Percentiles rank a stretch among this genome's conserved stretches.
Conservation (phyloP, 2,329 filamentous ascomycete genomes). For the Talaromyces sp. region DNA sequence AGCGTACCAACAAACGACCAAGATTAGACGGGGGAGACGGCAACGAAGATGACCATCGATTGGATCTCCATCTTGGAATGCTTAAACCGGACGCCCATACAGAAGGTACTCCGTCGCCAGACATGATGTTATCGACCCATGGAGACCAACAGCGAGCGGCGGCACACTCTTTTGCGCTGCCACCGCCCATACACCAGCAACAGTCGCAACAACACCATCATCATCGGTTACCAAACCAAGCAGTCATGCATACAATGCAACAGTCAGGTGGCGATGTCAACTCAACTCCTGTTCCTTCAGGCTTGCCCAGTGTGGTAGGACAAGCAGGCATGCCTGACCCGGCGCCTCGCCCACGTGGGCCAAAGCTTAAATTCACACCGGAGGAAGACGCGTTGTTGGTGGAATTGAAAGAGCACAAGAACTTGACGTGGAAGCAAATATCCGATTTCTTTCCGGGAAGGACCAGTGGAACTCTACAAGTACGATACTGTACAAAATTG, state of each 20-base stretch:
- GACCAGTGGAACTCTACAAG: constrained; percentile 86
- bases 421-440: constrained; percentile 95
- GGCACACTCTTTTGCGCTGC: constrained; percentile 32
- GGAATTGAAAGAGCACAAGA: constrained; percentile 91
- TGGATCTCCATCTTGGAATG: constrained; percentile 35
- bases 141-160: constrained; percentile 32
- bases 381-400: constrained; percentile 87
- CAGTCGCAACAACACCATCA: constrained; percentile 68
- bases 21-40: constrained; percentile 34
- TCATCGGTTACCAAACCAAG: constrained; percentile 73
- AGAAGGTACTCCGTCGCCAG: constrained; percentile 34
- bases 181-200: constrained; percentile 46
- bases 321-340: constrained; percentile 83
- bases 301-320: constrained; percentile 81
- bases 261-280: constrained; percentile 53
- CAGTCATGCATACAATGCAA: constrained; percentile 65
- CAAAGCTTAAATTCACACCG: constrained; percentile 90
- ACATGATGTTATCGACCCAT: constrained; percentile 38
- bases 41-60: constrained; percentile 28
- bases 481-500: constrained; percentile 90
- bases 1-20: constrained; percentile 36
- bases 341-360: constrained; percentile 75
- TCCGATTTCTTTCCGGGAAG: constrained; percentile 92
- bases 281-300: constrained; percentile 49
- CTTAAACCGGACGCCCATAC: constrained; percentile 33